A percentile compares a stretch with the other conserved stretches of the same genome.
Conservation (phyloP, 345 rosid genomes). For the Combretum micranthum region DNA sequence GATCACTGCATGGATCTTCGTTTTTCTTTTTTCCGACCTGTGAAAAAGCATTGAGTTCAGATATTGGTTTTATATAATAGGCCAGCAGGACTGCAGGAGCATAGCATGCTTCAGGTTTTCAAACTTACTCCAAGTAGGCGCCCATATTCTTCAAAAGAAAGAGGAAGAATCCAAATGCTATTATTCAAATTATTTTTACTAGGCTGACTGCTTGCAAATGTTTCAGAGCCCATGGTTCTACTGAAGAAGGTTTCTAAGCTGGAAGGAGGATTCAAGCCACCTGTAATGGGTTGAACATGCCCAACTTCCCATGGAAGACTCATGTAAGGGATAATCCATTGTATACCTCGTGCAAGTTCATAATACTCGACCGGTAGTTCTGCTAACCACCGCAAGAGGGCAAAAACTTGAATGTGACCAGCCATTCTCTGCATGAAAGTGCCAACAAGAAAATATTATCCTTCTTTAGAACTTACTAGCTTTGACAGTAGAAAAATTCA, state of each 20-base stretch:
- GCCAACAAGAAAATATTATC: too few species aligned
- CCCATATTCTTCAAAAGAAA: slow-evolving; percentile 63
- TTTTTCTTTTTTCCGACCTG: slow-evolving; percentile 63
- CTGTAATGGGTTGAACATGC: slow-evolving; percentile 42
- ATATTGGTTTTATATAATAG: not conserved
- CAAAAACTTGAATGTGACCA: slow-evolving; percentile 86
- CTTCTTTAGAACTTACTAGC: too few species aligned
- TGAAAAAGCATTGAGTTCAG: not conserved
- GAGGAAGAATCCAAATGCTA: slow-evolving; percentile 64
- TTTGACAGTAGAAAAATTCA: too few species aligned
- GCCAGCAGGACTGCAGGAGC: too few species aligned
- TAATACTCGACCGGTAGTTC: slow-evolving; percentile 69
- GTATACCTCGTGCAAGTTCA: slow-evolving; percentile 60
- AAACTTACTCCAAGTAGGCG: slow-evolving; percentile 59
- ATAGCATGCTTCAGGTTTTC: too few species aligned
- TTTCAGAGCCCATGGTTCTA: slow-evolving; percentile 10
- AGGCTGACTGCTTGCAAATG: slow-evolving; percentile 16
- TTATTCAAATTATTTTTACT: slow-evolving; percentile 18
- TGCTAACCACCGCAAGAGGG: slow-evolving; percentile 77
- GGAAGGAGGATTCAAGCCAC: slow-evolving; percentile 39
- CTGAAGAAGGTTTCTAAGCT: slow-evolving; percentile 39
- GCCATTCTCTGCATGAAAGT: slow-evolving; percentile 56
- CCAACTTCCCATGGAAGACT: slow-evolving; percentile 88
- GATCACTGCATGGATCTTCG: slow-evolving; percentile 57
- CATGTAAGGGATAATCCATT: slow-evolving; percentile 87